Conservation (phyloP, 371 early-diverging fungal species). For the Dichotomocladium elegans region DNA sequence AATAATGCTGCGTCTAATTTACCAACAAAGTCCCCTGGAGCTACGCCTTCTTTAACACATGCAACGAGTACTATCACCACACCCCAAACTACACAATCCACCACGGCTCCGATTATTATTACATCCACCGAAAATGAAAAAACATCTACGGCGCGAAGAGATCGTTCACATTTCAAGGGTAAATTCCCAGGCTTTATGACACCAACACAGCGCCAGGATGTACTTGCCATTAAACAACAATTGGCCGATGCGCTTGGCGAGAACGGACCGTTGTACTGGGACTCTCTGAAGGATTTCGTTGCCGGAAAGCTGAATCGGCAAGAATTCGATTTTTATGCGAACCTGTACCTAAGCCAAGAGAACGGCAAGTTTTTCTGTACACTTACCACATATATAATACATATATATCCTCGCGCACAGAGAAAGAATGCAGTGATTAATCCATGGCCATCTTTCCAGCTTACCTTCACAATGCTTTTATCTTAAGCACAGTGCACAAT, state of each 20-base stretch:
- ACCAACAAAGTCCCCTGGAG: background rate
- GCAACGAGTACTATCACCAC: background rate
- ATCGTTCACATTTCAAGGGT: conserved; percentile 1
- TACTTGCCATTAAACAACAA: conserved; percentile 70
- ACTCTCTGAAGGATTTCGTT: conserved; percentile 73
- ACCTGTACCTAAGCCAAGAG: conserved; percentile 60
- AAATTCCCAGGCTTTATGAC: conserved; percentile 11
- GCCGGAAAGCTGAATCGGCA: conserved; percentile 72
- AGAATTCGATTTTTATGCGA: conserved; percentile 78
- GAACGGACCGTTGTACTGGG: conserved; percentile 77
- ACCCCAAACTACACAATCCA: background rate
- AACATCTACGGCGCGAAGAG: background rate
- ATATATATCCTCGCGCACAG: too few species aligned
- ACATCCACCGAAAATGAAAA: background rate
- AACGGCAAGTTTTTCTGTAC: conserved; percentile 38
- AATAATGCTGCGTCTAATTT: background rate
- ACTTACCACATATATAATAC: background rate
- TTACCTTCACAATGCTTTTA: conserved; percentile 75
- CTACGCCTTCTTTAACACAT: background rate
- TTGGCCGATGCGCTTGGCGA: conserved; percentile 78
- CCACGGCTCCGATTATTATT: background rate
- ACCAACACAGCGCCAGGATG: conserved; percentile 55
- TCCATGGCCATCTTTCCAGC: conserved; percentile 36
- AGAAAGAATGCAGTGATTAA: too few species aligned
- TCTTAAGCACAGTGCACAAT: conserved; percentile 75